These are phyloP conservation scores for Mycena filopes DNA, from an alignment of 768 basidiomycete species.

Conservation along the genomic window DNA sequence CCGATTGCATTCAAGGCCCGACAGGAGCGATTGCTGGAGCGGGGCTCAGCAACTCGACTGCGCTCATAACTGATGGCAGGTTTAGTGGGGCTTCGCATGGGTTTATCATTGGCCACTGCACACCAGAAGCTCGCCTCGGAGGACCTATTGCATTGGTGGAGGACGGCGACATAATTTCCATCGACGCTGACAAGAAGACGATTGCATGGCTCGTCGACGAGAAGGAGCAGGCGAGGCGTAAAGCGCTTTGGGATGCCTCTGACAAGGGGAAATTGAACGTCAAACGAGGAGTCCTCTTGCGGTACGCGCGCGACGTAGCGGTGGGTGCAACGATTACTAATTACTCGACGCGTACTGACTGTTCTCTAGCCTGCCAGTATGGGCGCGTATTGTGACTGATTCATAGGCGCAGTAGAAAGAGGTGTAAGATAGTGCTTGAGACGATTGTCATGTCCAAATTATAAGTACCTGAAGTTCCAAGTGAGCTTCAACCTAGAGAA, in stretches of 20 bases:
- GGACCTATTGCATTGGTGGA: slow-evolving; percentile 90
- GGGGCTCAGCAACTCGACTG: slow-evolving; percentile 80
- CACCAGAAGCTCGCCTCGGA: slow-evolving; percentile 75
- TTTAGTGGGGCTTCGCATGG: slow-evolving; percentile 83
- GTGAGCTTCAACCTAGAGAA: not conserved
- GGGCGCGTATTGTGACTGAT: slow-evolving; percentile 85
- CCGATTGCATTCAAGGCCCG: slow-evolving; percentile 57
- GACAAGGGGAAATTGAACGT: slow-evolving; percentile 73
- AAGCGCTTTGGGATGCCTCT: slow-evolving; percentile 74
- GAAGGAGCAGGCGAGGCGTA: slow-evolving; percentile 69
- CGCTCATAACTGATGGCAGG: slow-evolving; percentile 88
- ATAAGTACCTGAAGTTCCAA: not conserved
- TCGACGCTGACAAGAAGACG: slow-evolving; percentile 71
- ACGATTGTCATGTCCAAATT: slow-evolving; percentile 6
- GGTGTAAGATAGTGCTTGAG: slow-evolving; percentile 24
- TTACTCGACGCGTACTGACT: slow-evolving; percentile 6
- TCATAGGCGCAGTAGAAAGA: slow-evolving; percentile 8
- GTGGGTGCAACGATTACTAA: slow-evolving; percentile 60
- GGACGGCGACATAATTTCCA: slow-evolving; percentile 83
- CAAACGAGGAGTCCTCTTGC: slow-evolving; percentile 77
- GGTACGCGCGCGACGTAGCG: slow-evolving; percentile 88
- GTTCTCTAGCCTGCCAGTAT: slow-evolving; percentile 75
- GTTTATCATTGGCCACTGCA: slow-evolving; percentile 67
- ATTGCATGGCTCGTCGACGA: slow-evolving; percentile 83
- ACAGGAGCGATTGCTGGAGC: slow-evolving; percentile 89